These are phyloP conservation scores for Lipomyces sp. DNA, from an alignment of 805 yeast genomes.

Conservation along the genomic window DNA sequence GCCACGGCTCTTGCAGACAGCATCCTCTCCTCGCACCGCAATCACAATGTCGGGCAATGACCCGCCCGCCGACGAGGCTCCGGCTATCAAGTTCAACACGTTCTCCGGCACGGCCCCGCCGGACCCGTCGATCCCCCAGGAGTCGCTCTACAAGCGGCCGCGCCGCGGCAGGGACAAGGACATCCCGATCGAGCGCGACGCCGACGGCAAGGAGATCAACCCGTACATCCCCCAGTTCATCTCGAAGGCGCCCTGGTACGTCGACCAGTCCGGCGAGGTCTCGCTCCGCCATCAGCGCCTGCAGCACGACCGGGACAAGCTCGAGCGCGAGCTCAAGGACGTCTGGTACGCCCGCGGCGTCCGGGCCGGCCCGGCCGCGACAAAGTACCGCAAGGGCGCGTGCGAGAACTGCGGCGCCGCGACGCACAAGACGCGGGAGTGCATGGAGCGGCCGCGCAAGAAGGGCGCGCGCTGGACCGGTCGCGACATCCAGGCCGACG, in stretches of 20 bases:
- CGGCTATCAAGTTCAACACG: slow-evolving; percentile 3
- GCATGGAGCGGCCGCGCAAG: slow-evolving; percentile 56
- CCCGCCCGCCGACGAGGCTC: too few species aligned
- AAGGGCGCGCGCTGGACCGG: slow-evolving; percentile 40
- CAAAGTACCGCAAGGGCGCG: slow-evolving; percentile 40
- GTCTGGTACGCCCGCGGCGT: slow-evolving; percentile 39
- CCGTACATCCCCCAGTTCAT: slow-evolving; percentile 39
- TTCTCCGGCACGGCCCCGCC: slow-evolving; percentile 2
- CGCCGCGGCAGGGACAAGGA: slow-evolving; percentile 12
- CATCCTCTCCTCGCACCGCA: too few species aligned
- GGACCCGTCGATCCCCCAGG: slow-evolving; percentile 1
- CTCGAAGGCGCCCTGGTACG: slow-evolving; percentile 39
- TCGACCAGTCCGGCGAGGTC: slow-evolving; percentile 29
- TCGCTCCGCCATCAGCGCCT: slow-evolving; percentile 35
- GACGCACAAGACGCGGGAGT: slow-evolving; percentile 51
- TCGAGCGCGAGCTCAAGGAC: slow-evolving; percentile 25
- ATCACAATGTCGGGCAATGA: too few species aligned
- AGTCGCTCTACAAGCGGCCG: background rate
- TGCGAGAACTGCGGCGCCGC: slow-evolving; percentile 61
- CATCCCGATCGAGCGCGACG: slow-evolving; percentile 33
- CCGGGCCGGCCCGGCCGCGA: slow-evolving; percentile 33
- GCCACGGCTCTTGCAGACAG: too few species aligned
- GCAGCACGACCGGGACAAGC: slow-evolving; percentile 22
- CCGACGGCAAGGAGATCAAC: slow-evolving; percentile 40
- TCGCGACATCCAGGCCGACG: slow-evolving; percentile 35